These are phyloP conservation scores for Sugiyamaella qingdaonensis DNA, from an alignment of 805 yeast species.

Conservation along the genomic window DNA sequence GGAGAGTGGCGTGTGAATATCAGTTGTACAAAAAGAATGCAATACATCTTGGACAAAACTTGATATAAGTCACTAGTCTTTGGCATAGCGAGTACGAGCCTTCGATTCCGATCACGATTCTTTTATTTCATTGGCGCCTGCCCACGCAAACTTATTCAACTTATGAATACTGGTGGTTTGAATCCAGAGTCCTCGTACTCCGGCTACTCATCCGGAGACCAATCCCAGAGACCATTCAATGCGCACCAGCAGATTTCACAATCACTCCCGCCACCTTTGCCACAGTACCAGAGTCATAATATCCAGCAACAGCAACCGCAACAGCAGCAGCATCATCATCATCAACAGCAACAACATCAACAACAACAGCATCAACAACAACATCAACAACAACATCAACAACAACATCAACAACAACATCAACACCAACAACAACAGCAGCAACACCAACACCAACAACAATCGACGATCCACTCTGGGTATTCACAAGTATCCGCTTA, in stretches of 20 bases:
- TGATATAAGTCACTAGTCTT: no score
- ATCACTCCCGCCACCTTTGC: conserved; percentile 1
- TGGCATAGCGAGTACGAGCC: no score
- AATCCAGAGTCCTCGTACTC: conserved; percentile 14
- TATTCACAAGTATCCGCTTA: not conserved
- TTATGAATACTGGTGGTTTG: conserved; percentile 3
- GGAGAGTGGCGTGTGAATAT: no score
- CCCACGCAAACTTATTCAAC: not conserved
- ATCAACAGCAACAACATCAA: not conserved
- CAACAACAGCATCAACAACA: conserved; percentile 9
- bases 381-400: conserved; percentile 17
- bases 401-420: conserved; percentile 14
- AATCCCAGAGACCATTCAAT: not conserved
- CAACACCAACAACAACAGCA: conserved; percentile 17
- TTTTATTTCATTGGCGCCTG: no score
- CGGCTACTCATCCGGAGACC: conserved; percentile 4
- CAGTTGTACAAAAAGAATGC: no score
- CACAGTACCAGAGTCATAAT: not conserved
- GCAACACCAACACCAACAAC: conserved; percentile 11
- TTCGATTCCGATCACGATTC: no score
- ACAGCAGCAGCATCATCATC: conserved; percentile 4
- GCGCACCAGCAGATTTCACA: not conserved
- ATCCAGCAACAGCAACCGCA: conserved; percentile 2
- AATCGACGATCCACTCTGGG: not conserved
- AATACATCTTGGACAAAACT: no score